Conservation (phyloP, 2,329 filamentous ascomycete species). For the Ophiostoma fasciatum region DNA sequence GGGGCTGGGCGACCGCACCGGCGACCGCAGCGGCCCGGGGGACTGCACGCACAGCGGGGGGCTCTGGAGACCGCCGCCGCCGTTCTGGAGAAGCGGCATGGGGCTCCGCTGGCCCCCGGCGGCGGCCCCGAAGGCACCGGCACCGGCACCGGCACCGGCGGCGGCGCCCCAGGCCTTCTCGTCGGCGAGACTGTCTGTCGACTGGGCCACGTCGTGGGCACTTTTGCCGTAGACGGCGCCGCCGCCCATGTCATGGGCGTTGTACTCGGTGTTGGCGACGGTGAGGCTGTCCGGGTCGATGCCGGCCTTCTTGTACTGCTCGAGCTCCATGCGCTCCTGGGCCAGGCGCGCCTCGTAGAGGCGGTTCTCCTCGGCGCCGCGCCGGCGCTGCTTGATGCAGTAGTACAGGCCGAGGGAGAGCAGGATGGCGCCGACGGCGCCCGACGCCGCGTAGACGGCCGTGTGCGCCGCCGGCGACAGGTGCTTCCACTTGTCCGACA, state of each 20-base stretch:
- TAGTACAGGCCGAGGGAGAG: conserved; percentile 31
- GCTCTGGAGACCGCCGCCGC: conserved; percentile 7
- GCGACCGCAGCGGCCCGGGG: neutral
- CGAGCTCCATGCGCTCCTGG: conserved; percentile 35
- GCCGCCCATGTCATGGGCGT: conserved; percentile 19
- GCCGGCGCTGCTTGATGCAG: conserved; percentile 39
- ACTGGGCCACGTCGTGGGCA: conserved; percentile 19
- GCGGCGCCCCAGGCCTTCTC: conserved; percentile 18
- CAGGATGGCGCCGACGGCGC: conserved; percentile 28
- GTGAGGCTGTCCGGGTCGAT: conserved; percentile 32
- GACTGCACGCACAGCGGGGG: neutral
- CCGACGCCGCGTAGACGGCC: conserved; percentile 35
- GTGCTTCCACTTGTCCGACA: conserved; percentile 38
- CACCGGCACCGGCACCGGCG: conserved; percentile 11
- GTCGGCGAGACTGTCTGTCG: conserved; percentile 16
- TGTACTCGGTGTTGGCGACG: conserved; percentile 22
- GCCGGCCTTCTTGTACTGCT: conserved; percentile 32
- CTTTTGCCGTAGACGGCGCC: conserved; percentile 15
- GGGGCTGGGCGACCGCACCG: conserved; percentile 1
- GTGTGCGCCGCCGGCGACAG: conserved; percentile 35
- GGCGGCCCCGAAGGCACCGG: conserved; percentile 11
- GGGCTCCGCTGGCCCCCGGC: conserved; percentile 13
- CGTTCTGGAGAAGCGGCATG: conserved; percentile 17
- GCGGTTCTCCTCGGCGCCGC: conserved; percentile 35
- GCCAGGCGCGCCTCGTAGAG: conserved; percentile 28